A percentile compares a stretch with the other conserved stretches of the same genome.
phyloP scores from a whole-genome alignment of 2,329 filamentous ascomycete species.

The Setomelanomma holmii region DNA sequence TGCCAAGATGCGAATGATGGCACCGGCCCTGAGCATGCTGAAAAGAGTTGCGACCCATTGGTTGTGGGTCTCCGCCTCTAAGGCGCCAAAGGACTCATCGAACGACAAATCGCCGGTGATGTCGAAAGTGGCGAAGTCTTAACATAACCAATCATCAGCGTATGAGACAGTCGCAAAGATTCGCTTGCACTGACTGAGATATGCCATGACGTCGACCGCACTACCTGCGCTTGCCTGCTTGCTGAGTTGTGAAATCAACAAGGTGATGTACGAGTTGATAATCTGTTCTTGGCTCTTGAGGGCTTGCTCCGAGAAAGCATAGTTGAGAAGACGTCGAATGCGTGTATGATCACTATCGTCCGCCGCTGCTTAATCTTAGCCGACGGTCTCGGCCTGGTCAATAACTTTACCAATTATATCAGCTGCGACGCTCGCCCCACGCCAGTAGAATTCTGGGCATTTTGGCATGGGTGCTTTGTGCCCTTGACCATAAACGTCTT shows the following conservation, averaged over 20 bases:
- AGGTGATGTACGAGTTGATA: slow-evolving; percentile 22
- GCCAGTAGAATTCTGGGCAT: slow-evolving; percentile 15
- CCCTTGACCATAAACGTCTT: slow-evolving; percentile 20
- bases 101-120: slow-evolving; percentile 38
- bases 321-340: slow-evolving; percentile 21
- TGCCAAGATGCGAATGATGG: slow-evolving; percentile 9
- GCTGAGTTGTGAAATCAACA: slow-evolving; percentile 18
- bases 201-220: slow-evolving; percentile 19
- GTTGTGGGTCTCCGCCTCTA: slow-evolving; percentile 24
- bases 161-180: background rate
- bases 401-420: slow-evolving; percentile 8
- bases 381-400: background rate
- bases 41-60: slow-evolving; percentile 29
- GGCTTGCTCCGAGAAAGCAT: slow-evolving; percentile 23
- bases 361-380: slow-evolving; percentile 7
- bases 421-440: background rate
- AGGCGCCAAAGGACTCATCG: slow-evolving; percentile 34
- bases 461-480: slow-evolving; percentile 14
- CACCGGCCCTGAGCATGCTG: slow-evolving; percentile 10
- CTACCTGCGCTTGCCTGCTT: slow-evolving; percentile 5
- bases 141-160: background rate
- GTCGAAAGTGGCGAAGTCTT: slow-evolving; percentile 30
- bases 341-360: slow-evolving; percentile 18
- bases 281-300: slow-evolving; percentile 23
- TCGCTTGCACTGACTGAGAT: slow-evolving; percentile 5